phyloP scores from a whole-genome alignment of 139 green algal species.

The Coelastrella sp. region DNA sequence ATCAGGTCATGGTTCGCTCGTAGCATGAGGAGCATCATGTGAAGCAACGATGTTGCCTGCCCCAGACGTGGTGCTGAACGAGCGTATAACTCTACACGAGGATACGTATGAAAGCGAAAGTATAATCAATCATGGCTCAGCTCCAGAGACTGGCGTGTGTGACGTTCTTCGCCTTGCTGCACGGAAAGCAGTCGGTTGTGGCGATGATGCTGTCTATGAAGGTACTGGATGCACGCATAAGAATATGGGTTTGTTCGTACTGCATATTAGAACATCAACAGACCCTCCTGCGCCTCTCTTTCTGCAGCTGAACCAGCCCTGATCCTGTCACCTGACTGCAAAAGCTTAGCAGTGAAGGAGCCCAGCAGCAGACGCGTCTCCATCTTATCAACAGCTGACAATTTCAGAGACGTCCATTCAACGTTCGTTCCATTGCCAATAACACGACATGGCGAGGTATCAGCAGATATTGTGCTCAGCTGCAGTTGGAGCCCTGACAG shows the following conservation, averaged over 20 bases:
- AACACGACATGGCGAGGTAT: conserved; percentile 6
- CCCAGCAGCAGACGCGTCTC: conserved; percentile 17
- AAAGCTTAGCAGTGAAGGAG: conserved; percentile 37
- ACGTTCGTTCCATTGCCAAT: conserved; percentile 37
- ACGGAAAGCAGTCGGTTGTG: conserved; percentile 41
- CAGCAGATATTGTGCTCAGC: conserved; percentile 28
- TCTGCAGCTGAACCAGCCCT: conserved; percentile 24
- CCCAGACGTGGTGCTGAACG: conserved; percentile 30
- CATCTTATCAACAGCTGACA: not conserved
- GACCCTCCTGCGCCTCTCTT: not conserved
- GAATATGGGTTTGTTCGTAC: not conserved
- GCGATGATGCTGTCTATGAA: not conserved
- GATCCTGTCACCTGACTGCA: conserved; percentile 40
- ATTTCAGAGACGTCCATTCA: conserved; percentile 7
- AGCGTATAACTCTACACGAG: conserved; percentile 26
- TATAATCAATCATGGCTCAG: not conserved
- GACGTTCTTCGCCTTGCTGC: conserved; percentile 34
- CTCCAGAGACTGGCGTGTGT: not conserved
- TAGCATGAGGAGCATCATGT: too few species aligned
- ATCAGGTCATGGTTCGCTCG: too few species aligned
- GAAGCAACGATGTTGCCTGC: conserved; percentile 10
- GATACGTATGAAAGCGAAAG: not conserved
- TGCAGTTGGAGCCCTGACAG: conserved; percentile 41
- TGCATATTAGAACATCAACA: not conserved
- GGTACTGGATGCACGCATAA: not conserved